phyloP scores from a whole-genome alignment of 305 asterid species.

The Coffea humblotiana region DNA sequence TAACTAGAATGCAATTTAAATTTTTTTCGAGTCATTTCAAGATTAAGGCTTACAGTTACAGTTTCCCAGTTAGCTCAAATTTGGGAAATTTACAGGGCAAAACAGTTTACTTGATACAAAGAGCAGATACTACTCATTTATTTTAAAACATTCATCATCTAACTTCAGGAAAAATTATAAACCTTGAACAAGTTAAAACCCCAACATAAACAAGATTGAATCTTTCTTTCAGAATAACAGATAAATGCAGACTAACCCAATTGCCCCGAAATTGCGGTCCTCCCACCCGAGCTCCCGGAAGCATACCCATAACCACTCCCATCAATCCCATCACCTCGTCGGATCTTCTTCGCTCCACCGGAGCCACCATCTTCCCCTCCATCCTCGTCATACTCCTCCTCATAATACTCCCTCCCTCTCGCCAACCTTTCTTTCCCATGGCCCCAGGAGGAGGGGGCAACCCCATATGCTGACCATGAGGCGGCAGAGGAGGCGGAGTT shows the following conservation, averaged over 20 bases:
- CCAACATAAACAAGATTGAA: conserved; percentile 3
- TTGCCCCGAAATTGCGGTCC: conserved; percentile 52
- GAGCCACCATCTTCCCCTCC: conserved; percentile 51
- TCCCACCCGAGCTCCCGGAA: conserved; percentile 52
- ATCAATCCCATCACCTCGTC: conserved; percentile 50
- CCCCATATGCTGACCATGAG: conserved; percentile 35
- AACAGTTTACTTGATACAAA: background rate
- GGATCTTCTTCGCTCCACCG: conserved; percentile 44
- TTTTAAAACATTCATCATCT: background rate
- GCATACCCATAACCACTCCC: conserved; percentile 56
- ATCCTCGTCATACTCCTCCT: conserved; percentile 70
- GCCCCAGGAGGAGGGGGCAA: conserved; percentile 46
- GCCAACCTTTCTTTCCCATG: conserved; percentile 61
- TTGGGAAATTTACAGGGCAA: background rate
- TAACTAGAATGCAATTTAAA: background rate
- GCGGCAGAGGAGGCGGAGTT: conserved; percentile 18
- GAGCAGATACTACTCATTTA: background rate
- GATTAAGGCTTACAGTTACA: background rate
- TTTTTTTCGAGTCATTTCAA: background rate
- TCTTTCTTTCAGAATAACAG: background rate
- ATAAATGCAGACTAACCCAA: conserved; percentile 41
- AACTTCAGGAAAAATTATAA: background rate
- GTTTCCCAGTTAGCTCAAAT: background rate
- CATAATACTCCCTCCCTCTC: conserved; percentile 67
- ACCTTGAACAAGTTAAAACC: background rate